A percentile compares a stretch with the other conserved stretches of the same genome.
phyloP scores from a whole-genome alignment of 805 yeast genomes.

The Candida lessepsii region DNA sequence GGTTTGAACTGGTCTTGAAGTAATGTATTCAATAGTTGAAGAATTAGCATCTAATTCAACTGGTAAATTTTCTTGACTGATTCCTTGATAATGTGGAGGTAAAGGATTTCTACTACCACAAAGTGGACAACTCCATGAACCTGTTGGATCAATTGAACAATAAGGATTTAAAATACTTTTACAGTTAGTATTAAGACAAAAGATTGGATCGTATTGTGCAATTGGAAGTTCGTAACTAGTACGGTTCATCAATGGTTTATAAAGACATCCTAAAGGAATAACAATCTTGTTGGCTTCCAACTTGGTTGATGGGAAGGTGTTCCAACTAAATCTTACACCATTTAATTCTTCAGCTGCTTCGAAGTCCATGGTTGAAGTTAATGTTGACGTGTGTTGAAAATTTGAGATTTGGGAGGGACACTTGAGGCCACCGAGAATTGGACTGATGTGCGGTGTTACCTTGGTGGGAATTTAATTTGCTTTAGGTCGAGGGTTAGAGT shows the following conservation, averaged over 20 bases:
- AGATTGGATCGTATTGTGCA: constrained; percentile 35
- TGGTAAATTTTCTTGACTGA: constrained; percentile 26
- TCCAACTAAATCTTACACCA: constrained; percentile 78
- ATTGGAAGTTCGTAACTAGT: constrained; percentile 30
- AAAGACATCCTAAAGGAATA: constrained; percentile 56
- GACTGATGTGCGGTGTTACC: too few relatives aligned
- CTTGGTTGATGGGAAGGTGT: constrained; percentile 54
- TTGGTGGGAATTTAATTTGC: too few relatives aligned
- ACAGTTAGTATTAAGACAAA: constrained; percentile 50
- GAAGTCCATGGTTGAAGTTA: constrained; percentile 35
- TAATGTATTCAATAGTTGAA: constrained; percentile 53
- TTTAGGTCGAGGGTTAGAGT: too few relatives aligned
- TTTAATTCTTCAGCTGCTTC: constrained; percentile 65
- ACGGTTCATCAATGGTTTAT: constrained; percentile 56
- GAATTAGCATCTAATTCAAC: constrained; percentile 37
- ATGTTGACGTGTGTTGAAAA: constrained; percentile 6
- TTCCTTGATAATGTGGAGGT: constrained; percentile 24
- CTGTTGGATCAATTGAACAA: constrained; percentile 33
- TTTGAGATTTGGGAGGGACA: constrained; percentile 1
- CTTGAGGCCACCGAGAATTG: background rate
- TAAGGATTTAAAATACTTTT: constrained; percentile 55
- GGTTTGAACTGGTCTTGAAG: constrained; percentile 36
- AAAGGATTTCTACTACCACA: constrained; percentile 49
- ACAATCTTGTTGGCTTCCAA: constrained; percentile 51
- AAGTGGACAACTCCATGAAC: constrained; percentile 56